Evolutionary conservation across 2,329 filamentous ascomycete species (phyloP).

Genomic region (Magnaporthales sp.): DNA sequence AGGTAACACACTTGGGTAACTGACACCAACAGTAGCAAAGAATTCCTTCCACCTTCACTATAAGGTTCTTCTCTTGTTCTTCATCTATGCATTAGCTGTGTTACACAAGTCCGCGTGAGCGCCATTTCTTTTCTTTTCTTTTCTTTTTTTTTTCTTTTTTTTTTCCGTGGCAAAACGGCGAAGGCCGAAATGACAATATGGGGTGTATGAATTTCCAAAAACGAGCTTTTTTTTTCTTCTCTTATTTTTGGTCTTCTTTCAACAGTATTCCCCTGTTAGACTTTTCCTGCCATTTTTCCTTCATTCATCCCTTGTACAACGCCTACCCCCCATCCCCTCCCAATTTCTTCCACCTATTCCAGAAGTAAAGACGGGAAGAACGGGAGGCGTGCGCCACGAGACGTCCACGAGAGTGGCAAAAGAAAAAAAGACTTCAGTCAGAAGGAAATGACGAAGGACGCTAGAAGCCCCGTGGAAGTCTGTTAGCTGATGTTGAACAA

Average conservation of each 20-base stretch:
- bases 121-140: neutral
- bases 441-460: neutral
- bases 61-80: neutral
- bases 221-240: neutral
- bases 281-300: neutral
- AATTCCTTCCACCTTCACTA: neutral
- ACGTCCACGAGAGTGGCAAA: neutral
- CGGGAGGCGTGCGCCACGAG: neutral
- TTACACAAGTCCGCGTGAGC: neutral
- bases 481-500: neutral
- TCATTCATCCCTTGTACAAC: neutral
- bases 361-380: neutral
- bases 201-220: too few species aligned
- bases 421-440: neutral
- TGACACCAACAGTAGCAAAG: neutral
- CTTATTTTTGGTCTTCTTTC: conserved; percentile 11
- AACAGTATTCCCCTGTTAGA: conserved; percentile 10
- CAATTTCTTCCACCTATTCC: neutral
- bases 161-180: neutral
- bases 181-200: neutral
- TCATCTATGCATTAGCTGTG: neutral
- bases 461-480: neutral
- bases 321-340: neutral
- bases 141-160: neutral
- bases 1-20: neutral